Evolutionary conservation across 306 rosid genomes (phyloP), one percentile per base, ranked within the genome.

Genomic region (Gastrolobium bilobum): DNA sequence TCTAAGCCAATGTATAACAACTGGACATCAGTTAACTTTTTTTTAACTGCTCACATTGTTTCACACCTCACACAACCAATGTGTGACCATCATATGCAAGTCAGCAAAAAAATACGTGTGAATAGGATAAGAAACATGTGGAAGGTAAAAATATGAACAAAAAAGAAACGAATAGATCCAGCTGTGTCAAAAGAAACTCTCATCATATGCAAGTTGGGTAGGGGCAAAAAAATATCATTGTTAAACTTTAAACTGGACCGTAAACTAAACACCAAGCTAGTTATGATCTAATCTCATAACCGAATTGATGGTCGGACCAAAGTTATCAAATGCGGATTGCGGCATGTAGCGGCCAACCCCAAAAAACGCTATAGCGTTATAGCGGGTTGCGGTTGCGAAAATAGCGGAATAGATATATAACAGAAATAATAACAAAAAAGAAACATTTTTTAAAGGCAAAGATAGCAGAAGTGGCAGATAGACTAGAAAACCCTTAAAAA

Each of bases 41-140:
- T 11, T 76, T 7, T 1, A 48, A 48, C 39, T 7, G 31, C 15
- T 46, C 30, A 3, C n/a, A 47, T 48, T 34, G 51, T 75, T 62
- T 62, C 72, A 50, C 61, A 26, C 42, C 61, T 46, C 26, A 37
- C 72, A 47, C 39, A 75, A 47, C 51, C 35, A 72, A 56, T 34
- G 13, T 46, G 46, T 33, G 26, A 44, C 38, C 51, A 64, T 38
- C 58, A 58, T 20, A 53, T 53, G 3, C 61, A 39, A 46, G 10
- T 73, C 52, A 65, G 44, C 37, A 10, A 5, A 34, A 50, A 15
- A 57, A 31, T 2, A 6, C 0, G 8, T 43, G 35, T 7, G 4
- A 26, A 14, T 13, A 35, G 13, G 33, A 4, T 20, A 47, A 62
- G 71, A 77, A 75, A n/a, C 57, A 57, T 20, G 46, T 20, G 60